These are phyloP conservation scores for Cyberlindnera maritima DNA, from an alignment of 805 yeast genomes.

Conservation along the genomic window DNA sequence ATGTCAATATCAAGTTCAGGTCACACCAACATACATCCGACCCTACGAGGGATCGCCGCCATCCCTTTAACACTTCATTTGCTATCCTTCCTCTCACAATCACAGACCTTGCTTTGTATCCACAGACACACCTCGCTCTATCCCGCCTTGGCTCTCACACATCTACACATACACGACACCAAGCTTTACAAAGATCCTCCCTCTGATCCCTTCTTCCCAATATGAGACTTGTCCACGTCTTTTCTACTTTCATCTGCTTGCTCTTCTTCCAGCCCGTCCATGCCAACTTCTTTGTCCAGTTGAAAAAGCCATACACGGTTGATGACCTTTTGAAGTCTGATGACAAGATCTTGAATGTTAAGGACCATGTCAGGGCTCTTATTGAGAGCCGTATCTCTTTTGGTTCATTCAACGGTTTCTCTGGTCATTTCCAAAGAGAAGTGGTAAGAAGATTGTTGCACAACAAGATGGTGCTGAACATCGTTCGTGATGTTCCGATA, in stretches of 20 bases:
- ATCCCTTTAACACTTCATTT: no score
- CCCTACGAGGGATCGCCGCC: no score
- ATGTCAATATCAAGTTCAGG: no score
- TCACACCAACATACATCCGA: no score
- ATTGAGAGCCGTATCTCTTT: slow-evolving; percentile 55
- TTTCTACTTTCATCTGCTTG: neutral
- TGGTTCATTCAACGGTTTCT: slow-evolving; percentile 70
- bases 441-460: slow-evolving; percentile 44
- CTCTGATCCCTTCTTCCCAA: neutral
- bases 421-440: slow-evolving; percentile 55
- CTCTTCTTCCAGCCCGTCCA: neutral
- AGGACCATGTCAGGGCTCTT: slow-evolving; percentile 41
- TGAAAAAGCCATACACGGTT: slow-evolving; percentile 24
- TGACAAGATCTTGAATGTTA: slow-evolving; percentile 21
- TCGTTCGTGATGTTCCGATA: slow-evolving; percentile 64
- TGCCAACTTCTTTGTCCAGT: slow-evolving; percentile 26
- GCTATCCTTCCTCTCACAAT: no score
- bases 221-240: neutral
- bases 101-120: no score
- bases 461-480: slow-evolving; percentile 64
- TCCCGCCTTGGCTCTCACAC: neutral
- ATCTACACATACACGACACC: neutral
- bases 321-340: slow-evolving; percentile 20
- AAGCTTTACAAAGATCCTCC: no score
- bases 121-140: no score